These are phyloP conservation scores for Helotiales sp. DNA, from an alignment of 2,329 filamentous ascomycete genomes.

Conservation along the genomic window DNA sequence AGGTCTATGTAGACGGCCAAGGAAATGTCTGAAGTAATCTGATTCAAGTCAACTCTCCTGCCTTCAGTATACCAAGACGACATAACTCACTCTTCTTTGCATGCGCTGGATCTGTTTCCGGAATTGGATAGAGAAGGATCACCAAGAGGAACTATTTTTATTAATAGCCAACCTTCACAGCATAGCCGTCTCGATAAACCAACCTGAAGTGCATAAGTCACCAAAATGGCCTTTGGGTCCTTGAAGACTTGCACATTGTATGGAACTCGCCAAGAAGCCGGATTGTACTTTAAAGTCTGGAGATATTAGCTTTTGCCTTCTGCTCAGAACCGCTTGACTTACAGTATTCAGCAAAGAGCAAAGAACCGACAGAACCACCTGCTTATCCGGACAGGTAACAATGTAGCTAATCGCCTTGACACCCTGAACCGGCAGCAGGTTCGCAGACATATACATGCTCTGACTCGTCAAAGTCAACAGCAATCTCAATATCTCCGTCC, in stretches of 20 bases:
- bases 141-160: slow-evolving; percentile 75
- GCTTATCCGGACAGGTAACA: slow-evolving; percentile 86
- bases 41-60: slow-evolving; percentile 16
- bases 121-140: slow-evolving; percentile 84
- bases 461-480: slow-evolving; percentile 86
- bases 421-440: slow-evolving; percentile 78
- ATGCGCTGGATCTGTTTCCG: slow-evolving; percentile 68
- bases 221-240: slow-evolving; percentile 86
- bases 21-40: slow-evolving; percentile 86
- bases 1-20: slow-evolving; percentile 80
- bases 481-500: slow-evolving; percentile 85
- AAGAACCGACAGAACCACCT: slow-evolving; percentile 84
- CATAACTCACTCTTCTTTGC: slow-evolving; percentile 66
- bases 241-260: slow-evolving; percentile 93
- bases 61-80: too few species aligned
- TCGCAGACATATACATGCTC: slow-evolving; percentile 90
- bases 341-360: slow-evolving; percentile 95
- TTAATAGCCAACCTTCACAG: slow-evolving; percentile 11
- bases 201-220: slow-evolving; percentile 80
- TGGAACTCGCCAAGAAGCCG: slow-evolving; percentile 89
- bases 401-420: slow-evolving; percentile 87
- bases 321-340: slow-evolving; percentile 45
- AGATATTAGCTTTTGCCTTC: slow-evolving; percentile 8
- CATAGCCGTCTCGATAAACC: neutral
- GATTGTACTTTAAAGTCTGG: slow-evolving; percentile 95